phyloP scores from a whole-genome alignment of 1,284 basidiomycete species.

The Coriolopsis trogii region DNA sequence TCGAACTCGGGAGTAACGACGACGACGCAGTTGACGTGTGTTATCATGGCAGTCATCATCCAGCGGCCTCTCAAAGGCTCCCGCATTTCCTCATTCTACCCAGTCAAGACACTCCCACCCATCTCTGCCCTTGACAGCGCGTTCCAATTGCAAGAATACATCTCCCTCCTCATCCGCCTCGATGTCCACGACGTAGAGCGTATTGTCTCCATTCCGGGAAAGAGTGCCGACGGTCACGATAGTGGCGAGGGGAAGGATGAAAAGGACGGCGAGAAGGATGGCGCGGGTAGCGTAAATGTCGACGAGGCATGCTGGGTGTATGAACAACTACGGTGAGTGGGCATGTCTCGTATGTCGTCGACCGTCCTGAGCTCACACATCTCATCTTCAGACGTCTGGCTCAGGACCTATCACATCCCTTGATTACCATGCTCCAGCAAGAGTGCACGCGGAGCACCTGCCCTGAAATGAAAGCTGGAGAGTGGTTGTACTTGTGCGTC shows the following conservation, averaged over 20 bases:
- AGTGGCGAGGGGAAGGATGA: constrained; percentile 39
- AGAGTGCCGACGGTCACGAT: constrained; percentile 38
- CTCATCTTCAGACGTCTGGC: constrained; percentile 73
- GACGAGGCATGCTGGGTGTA: constrained; percentile 93
- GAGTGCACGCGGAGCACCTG: constrained; percentile 86
- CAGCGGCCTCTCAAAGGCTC: constrained; percentile 74
- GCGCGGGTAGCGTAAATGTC: constrained; percentile 56
- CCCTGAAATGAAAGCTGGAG: constrained; percentile 96
- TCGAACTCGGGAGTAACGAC: too few species aligned
- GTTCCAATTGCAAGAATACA: constrained; percentile 95
- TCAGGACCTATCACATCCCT: constrained; percentile 88
- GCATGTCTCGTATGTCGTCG: background rate
- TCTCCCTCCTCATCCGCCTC: constrained; percentile 81
- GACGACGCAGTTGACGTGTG: constrained; percentile 4
- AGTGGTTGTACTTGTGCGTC: constrained; percentile 96
- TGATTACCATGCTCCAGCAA: constrained; percentile 84
- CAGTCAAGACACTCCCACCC: constrained; percentile 65
- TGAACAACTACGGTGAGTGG: constrained; percentile 85
- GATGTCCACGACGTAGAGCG: constrained; percentile 88
- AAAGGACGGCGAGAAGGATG: constrained; percentile 41
- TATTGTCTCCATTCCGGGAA: constrained; percentile 77
- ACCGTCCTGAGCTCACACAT: background rate
- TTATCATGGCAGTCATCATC: constrained; percentile 39
- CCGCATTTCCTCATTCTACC: constrained; percentile 77
- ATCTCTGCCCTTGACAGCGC: constrained; percentile 82